Conservation (phyloP, 129 eudicot genomes). For the Dittrichia graveolens region DNA sequence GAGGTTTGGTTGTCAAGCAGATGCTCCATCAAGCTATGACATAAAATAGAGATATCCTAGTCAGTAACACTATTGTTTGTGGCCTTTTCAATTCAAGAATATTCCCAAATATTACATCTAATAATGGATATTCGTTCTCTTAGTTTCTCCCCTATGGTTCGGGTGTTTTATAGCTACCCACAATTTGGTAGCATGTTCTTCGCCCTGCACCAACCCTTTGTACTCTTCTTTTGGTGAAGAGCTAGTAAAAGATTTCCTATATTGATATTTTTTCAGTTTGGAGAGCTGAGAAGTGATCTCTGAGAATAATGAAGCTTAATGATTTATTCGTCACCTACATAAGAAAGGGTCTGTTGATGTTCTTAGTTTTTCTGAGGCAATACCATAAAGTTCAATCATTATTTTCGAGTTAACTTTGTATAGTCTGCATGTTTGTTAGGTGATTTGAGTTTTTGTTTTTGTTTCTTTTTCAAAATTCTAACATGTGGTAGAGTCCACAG, state of each 20-base stretch:
- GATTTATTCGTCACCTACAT: slow-evolving; percentile 71
- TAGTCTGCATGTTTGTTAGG: background rate
- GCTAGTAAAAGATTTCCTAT: background rate
- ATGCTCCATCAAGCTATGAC: slow-evolving; percentile 85
- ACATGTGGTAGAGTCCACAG: slow-evolving; percentile 94
- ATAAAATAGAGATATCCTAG: slow-evolving; percentile 61
- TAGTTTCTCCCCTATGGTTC: slow-evolving; percentile 19
- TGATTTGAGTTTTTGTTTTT: background rate
- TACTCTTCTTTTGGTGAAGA: slow-evolving; percentile 15
- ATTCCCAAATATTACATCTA: background rate
- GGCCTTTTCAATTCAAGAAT: slow-evolving; percentile 51
- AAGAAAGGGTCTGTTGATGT: slow-evolving; percentile 77
- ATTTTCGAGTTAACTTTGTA: background rate
- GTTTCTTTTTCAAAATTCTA: background rate
- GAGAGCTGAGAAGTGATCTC: slow-evolving; percentile 99
- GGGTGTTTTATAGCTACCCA: slow-evolving; percentile 96
- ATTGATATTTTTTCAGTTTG: slow-evolving; percentile 53
- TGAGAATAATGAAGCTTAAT: slow-evolving; percentile 79
- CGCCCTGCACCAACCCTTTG: slow-evolving; percentile 98
- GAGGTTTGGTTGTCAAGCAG: slow-evolving; percentile 97
- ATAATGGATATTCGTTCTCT: background rate
- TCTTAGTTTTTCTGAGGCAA: slow-evolving; percentile 97
- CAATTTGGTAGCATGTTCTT: slow-evolving; percentile 96
- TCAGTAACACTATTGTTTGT: slow-evolving; percentile 76
- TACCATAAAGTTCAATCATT: slow-evolving; percentile 2